Percentiles rank a stretch among this genome's conserved stretches.
phyloP scores from a whole-genome alignment of 2,329 filamentous ascomycete genomes.

The Elsinoe ampelina region DNA sequence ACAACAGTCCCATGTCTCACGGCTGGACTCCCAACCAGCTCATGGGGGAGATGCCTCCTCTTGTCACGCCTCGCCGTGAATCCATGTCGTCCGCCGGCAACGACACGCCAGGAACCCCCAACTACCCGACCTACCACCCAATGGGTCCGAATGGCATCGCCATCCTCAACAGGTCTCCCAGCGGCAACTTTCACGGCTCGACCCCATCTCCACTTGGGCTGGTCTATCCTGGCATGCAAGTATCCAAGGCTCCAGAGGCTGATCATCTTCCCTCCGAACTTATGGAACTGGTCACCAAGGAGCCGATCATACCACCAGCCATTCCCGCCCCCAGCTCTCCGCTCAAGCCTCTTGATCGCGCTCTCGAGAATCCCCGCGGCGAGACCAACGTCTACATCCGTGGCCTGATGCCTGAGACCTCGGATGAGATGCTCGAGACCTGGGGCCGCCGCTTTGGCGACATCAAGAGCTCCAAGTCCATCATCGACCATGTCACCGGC shows the following conservation, averaged over 20 bases:
- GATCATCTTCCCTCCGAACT: constrained; percentile 37
- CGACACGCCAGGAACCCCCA: constrained; percentile 42
- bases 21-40: constrained; percentile 38
- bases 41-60: constrained; percentile 39
- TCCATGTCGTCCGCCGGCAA: constrained; percentile 46
- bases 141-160: constrained; percentile 33
- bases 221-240: constrained; percentile 32
- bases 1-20: constrained; percentile 39
- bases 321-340: constrained; percentile 83
- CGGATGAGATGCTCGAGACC: constrained; percentile 73
- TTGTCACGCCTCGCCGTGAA: constrained; percentile 44
- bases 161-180: constrained; percentile 43
- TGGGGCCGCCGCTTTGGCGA: constrained; percentile 85
- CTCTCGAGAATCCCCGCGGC: constrained; percentile 84
- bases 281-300: constrained; percentile 46
- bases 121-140: constrained; percentile 33
- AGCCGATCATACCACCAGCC: constrained; percentile 76
- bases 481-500: constrained; percentile 87
- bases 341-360: constrained; percentile 84
- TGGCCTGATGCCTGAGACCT: constrained; percentile 88
- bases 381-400: constrained; percentile 99
- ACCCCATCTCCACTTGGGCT: constrained; percentile 43
- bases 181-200: constrained; percentile 38
- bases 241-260: constrained; percentile 26
- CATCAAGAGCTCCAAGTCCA: constrained; percentile 95